A percentile compares a stretch with the other conserved stretches of the same genome.
Conservation (phyloP, 139 green algal species). For the Closterium sp. region DNA sequence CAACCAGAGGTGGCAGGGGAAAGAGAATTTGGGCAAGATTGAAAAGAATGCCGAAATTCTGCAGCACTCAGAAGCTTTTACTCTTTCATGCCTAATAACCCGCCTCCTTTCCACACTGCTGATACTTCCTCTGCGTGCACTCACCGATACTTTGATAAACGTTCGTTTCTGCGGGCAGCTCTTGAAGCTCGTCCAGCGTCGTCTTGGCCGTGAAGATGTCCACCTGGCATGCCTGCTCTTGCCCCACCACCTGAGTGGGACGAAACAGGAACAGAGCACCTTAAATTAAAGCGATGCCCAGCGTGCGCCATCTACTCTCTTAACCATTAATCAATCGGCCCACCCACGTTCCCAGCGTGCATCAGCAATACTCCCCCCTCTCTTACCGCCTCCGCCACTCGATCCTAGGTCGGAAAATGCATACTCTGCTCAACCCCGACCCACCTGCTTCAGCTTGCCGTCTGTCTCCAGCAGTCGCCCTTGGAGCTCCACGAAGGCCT, state of each 20-base stretch:
- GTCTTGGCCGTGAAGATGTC: neutral
- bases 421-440: too few relatives aligned
- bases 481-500: too few relatives aligned
- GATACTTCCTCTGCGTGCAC: neutral
- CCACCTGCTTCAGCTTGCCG: too few relatives aligned
- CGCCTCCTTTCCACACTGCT: neutral
- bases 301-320: too few relatives aligned
- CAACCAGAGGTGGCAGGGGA: neutral
- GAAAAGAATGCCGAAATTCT: neutral
- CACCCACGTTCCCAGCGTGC: neutral
- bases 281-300: too few relatives aligned
- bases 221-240: too few relatives aligned
- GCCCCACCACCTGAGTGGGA: too few relatives aligned
- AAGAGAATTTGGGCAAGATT: neutral
- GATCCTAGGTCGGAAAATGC: neutral
- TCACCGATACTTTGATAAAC: conserved; percentile 6
- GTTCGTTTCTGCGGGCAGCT: conserved; percentile 8
- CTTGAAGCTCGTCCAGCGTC: conserved; percentile 21
- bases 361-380: neutral
- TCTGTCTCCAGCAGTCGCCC: too few relatives aligned
- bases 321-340: too few relatives aligned
- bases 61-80: neutral
- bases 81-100: neutral
- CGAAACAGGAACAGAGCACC: too few relatives aligned
- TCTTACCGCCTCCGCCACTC: neutral